Base-by-base conservation (phyloP, 352 stramenopile genomes). In the Albugo candida region DNA sequence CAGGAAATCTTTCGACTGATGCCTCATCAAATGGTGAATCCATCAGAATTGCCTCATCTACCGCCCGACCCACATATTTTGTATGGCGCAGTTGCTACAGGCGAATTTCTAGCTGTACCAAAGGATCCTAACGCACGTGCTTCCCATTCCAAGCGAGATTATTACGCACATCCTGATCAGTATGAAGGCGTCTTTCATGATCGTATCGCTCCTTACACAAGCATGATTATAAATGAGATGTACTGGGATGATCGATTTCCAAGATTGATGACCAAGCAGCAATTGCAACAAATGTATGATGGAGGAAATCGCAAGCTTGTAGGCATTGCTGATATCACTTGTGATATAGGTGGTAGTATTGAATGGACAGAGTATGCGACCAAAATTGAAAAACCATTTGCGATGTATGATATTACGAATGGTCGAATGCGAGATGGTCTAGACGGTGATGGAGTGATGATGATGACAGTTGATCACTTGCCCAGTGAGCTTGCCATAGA, bases 161-260 rank as follows among this genome's bases (percentile, higher is more conserved):
- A 96, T 64, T 92, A 92, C 53, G 63, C 75, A 47, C 67, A 96
- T 57, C 87, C 93, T 4, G 65, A 87, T 37, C 50, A 79, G 31
- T 98, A 97, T 63, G 74, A 92, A 45, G 60, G 67, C 42, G 68
- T 78, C 27, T 98, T 98, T 65, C 76, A 94, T 47, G 60, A 93
- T 51, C 77, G 67, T 16, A 64, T 97, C 47, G 71, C 86, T 40
- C 88, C 88, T 5, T 77, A 95, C 55, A 69, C 75, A 46, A 95
- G 86, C 34, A 89, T 97, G 54, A 59, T 98, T 18, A 70, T 97
- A 41, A 97, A 97, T 66, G 87, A 84, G 56, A 96, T 95, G 61
- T 98, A 97, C 65, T 98, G 93, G 93, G 92, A 98, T 48, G 70
- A 95, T 45, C 74, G 85, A 4, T 92, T 91, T 60, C 92, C 93